Evolutionary conservation across 2,329 filamentous ascomycete genomes (phyloP).

Genomic region (Fusarium burgessii): DNA sequence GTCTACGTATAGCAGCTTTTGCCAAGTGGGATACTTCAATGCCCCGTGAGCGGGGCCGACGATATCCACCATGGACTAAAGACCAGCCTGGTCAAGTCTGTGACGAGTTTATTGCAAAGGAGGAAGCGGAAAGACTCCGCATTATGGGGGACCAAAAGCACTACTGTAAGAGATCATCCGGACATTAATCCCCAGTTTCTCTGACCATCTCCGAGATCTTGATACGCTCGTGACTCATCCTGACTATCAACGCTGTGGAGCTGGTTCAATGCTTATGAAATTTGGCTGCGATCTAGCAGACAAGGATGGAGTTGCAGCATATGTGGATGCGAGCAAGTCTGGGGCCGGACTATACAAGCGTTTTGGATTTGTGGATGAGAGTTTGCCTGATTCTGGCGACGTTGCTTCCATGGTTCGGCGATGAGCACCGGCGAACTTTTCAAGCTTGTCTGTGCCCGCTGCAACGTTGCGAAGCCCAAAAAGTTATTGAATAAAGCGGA

Average conservation of each 20-base stretch:
- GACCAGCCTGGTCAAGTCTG: conserved; percentile 31
- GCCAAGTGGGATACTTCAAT: conserved; percentile 36
- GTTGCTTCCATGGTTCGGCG: conserved; percentile 32
- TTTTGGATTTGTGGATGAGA: conserved; percentile 36
- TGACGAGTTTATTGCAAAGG: conserved; percentile 27
- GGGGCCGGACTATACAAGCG: conserved; percentile 27
- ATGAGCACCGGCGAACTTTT: neutral
- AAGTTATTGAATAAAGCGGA: neutral
- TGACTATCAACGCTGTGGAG: conserved; percentile 44
- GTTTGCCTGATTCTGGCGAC: conserved; percentile 18
- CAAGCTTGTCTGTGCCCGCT: neutral
- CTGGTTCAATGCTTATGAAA: conserved; percentile 41
- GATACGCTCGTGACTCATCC: conserved; percentile 46
- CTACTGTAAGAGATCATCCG: conserved; percentile 22
- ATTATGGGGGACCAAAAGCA: conserved; percentile 34
- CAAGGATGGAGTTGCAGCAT: conserved; percentile 31
- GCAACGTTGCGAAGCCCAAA: neutral
- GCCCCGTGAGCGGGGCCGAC: conserved; percentile 25
- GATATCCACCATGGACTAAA: conserved; percentile 32
- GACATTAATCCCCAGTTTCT: neutral
- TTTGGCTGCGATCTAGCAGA: conserved; percentile 45
- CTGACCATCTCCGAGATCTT: conserved; percentile 30
- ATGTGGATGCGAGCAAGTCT: conserved; percentile 42
- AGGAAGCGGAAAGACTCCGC: conserved; percentile 25
- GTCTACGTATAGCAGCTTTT: conserved; percentile 29